phyloP scores from a whole-genome alignment of 2,329 filamentous ascomycete genomes.

The Fusarium sp. region DNA sequence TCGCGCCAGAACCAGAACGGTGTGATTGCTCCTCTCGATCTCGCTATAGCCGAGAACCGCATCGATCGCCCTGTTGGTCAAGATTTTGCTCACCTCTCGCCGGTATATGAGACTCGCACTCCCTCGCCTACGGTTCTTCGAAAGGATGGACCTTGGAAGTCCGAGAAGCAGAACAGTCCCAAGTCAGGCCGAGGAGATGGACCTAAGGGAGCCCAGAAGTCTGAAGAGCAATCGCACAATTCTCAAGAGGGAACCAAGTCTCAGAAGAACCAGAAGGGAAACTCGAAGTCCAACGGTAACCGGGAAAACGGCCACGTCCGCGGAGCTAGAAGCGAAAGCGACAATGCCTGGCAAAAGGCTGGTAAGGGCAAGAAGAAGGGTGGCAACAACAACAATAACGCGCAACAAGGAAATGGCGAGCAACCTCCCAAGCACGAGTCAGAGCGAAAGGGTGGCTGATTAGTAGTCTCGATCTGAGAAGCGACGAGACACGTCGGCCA shows the following conservation, averaged over 20 bases:
- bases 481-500: conserved; percentile 20
- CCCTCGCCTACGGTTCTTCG: conserved; percentile 73
- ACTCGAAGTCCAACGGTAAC: conserved; percentile 53
- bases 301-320: conserved; percentile 66
- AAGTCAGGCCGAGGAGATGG: conserved; percentile 37
- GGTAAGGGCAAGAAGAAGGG: conserved; percentile 62
- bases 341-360: conserved; percentile 69
- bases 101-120: conserved; percentile 78
- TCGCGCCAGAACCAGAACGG: conserved; percentile 59
- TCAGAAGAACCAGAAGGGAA: conserved; percentile 45
- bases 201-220: conserved; percentile 42
- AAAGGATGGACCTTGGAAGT: conserved; percentile 57
- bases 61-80: conserved; percentile 49
- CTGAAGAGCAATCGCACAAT: conserved; percentile 45
- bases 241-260: conserved; percentile 35
- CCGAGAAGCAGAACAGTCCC: conserved; percentile 42
- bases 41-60: conserved; percentile 61
- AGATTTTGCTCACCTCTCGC: conserved; percentile 70
- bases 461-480: conserved; percentile 31
- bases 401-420: conserved; percentile 58
- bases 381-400: conserved; percentile 49
- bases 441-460: conserved; percentile 71
- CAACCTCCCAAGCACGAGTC: conserved; percentile 67
- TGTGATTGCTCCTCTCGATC: conserved; percentile 66
- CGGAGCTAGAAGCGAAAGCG: conserved; percentile 65